Evolutionary conservation across 257 asterid species (phyloP), one percentile per base, ranked within the genome.

Genomic region (Solanum raphanifolium): DNA sequence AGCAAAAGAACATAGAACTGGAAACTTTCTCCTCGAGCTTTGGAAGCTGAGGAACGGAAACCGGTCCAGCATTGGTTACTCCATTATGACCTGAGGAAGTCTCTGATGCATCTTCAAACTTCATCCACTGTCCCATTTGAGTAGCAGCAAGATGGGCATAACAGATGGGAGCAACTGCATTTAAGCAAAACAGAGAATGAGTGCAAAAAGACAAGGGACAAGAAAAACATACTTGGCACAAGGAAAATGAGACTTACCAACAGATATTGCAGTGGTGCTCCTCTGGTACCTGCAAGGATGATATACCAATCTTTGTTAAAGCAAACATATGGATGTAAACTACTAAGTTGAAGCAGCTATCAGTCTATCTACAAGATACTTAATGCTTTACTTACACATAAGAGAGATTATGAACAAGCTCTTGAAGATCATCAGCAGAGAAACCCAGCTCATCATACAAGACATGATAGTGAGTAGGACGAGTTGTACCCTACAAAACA

Each of bases 101-200:
- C 91, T 97, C 99, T 0, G 99, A 97, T 6, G 94, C 89, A 8
- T 95, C 99, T 46, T 95, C 98, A 55, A 93, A 95, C 85, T 95
- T 97, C 98, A 97, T 95, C 97, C 98, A 95, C 36, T 94, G 98
- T 9, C 98, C 98, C 83, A 95, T 62, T 89, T 97, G 99, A 15
- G 98, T 93, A 27, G 99, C 99, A 0, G 99, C 99, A 93, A 97
- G 90, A 75, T 97, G 99, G 1, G 99, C 99, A 48, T 97, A 97
- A 91, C 98, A 94, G 38, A 97, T 91, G 0, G 99, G 99, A 9
- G 99, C 98, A 85, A 97, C 99, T 96, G 93, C 86, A 90, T 13
- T 5, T 6, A 41, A 0, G 20, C 31, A 55, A 20, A 5, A 12
- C 34, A 7, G n/a, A 1, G 9, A n/a, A 31, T 20, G 13, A 31